Evolutionary conservation across 2,329 filamentous ascomycete genomes (phyloP), one percentile per base, ranked within the genome.

Genomic region (Onygenales sp.): DNA sequence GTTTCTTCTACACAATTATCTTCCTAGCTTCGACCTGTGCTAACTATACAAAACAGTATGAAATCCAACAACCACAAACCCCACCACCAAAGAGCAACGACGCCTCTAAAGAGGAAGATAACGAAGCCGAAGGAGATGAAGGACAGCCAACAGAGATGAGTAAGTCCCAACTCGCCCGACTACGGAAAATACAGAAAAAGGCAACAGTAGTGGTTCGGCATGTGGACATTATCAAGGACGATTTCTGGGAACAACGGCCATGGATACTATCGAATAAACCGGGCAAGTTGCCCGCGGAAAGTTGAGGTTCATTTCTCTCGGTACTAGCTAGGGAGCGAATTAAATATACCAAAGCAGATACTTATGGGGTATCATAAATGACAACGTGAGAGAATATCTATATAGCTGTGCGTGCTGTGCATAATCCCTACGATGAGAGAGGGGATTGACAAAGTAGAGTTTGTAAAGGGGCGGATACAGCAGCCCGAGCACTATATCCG

Each of bases 221-320:
- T 74, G 72, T 93, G 55, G 93, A 98, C 71, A 87, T 98, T 62
- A 97, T 98, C 70, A 90, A 87, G 62, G 88, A 97, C 69, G 87
- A 88, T 3, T 98, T 98, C 66, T 98, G 93, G 93, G 79, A 88
- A 58, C 79, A 78, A 62, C 78, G 91, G 65, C 90, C 91, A 1
- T 97, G 91, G 88, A 77, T 93, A 53, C 66, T 91, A 51, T 87
- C 85, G 1, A 85, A 86, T 58, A 86, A 83, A 67, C 85, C 85
- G 4, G 86, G 86, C 21, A 85, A 81, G 63, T 74, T 85, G 61
- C 83, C 83, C n/a, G 83, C 82, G 64, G 78, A 51, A 39, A 17
- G 21, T 43, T 48, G 40, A 53, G 14, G 21, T 27, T 46, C 7
- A 9, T 27, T 31, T 14, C n/a, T 43, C 13, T 43, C 9, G n/a